Conservation (phyloP, 2,329 filamentous ascomycete genomes). For the Apiospora arundinis region DNA sequence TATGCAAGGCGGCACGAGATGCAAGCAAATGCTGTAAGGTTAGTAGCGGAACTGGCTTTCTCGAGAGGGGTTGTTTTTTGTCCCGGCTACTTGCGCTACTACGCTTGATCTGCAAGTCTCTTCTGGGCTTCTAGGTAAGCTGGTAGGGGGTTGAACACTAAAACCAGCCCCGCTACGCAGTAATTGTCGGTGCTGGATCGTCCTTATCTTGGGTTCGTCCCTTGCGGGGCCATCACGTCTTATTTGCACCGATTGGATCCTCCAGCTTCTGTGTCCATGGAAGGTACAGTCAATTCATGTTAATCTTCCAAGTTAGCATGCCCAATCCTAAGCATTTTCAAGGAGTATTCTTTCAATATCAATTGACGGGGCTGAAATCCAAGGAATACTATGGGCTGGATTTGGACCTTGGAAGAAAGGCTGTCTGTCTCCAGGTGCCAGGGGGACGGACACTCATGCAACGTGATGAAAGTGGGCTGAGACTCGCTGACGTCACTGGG, state of each 20-base stretch:
- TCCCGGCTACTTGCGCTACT: neutral
- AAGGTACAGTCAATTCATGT: too few relatives aligned
- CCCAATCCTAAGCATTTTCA: too few relatives aligned
- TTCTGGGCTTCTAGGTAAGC: neutral
- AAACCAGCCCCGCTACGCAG: neutral
- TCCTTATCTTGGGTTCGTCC: neutral
- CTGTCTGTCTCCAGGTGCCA: neutral
- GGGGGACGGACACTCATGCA: neutral
- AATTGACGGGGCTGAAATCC: neutral
- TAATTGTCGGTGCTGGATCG: neutral
- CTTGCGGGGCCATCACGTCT: conserved; percentile 8
- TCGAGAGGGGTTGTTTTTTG: neutral
- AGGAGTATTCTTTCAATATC: neutral
- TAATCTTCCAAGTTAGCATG: too few relatives aligned
- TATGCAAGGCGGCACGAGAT: conserved; percentile 10
- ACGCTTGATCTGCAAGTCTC: conserved; percentile 3
- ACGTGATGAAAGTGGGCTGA: conserved; percentile 16
- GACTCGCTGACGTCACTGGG: conserved; percentile 4
- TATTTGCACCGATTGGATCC: neutral
- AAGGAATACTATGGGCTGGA: neutral
- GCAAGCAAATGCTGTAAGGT: neutral
- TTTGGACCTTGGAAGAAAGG: neutral
- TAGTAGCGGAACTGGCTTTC: neutral
- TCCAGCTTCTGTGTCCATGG: neutral
- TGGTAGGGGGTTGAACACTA: neutral